These are phyloP conservation scores for Paecilomyces fulvus DNA, from an alignment of 2,329 filamentous ascomycete species.

Conservation along the genomic window DNA sequence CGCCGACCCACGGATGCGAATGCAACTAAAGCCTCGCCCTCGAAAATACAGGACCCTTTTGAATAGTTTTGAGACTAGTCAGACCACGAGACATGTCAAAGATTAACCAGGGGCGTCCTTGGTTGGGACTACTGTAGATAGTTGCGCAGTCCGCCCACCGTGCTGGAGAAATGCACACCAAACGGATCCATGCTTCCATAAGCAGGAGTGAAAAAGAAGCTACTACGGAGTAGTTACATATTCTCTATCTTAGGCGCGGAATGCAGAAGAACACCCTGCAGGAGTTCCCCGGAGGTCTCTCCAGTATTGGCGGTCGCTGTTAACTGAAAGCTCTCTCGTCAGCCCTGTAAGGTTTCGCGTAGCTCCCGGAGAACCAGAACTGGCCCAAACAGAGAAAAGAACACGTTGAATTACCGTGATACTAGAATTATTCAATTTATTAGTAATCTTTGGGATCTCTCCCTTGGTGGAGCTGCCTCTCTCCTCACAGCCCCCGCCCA, in stretches of 20 bases:
- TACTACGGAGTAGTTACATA: too few relatives aligned
- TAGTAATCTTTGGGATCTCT: background rate
- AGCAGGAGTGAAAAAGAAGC: background rate
- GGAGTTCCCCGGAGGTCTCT: background rate
- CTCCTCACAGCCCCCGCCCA: background rate
- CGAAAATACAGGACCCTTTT: background rate
- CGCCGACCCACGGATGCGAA: background rate
- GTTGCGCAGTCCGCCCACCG: background rate
- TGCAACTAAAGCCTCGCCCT: background rate
- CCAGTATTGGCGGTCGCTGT: background rate
- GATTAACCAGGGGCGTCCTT: background rate
- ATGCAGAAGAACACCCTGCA: background rate
- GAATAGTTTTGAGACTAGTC: background rate
- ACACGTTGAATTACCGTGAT: conserved; percentile 13
- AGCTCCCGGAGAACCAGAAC: background rate
- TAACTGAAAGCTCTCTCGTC: too few relatives aligned
- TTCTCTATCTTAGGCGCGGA: background rate
- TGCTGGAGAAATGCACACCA: background rate
- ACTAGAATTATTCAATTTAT: background rate
- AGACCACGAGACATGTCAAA: background rate
- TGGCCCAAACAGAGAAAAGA: conserved; percentile 9
- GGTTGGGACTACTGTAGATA: background rate
- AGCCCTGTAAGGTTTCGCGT: background rate
- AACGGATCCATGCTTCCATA: background rate
- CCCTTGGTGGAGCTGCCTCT: background rate